Base-by-base conservation (phyloP, 2,329 filamentous ascomycete genomes). In the Metarhizium rileyi region DNA sequence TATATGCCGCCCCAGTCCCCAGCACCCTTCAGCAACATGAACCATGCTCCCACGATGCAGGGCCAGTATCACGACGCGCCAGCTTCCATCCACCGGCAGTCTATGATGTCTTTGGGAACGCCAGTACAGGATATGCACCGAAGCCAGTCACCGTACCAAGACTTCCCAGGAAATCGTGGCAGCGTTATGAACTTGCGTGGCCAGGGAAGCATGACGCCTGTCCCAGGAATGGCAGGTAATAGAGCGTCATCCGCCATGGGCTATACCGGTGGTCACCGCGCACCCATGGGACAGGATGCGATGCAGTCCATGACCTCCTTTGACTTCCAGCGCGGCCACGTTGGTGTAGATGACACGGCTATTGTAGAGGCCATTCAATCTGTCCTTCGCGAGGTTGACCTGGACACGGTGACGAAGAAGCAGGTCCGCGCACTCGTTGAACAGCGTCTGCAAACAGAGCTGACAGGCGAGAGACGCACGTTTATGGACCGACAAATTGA, bases 381-480 rank as follows among this genome's bases (percentile, higher is more conserved):
- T 46, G 93, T 93, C 59, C 74, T 98, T 54, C 71, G 76, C 16
- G 91, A 96, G 61, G 90, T 96, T 1, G 91, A 98, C 66, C 75
- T 98, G 40, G 93, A 98, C 65, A 91, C 80, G n/a, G 88, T 97
- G 44, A 98, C 93, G 6, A 98, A 97, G 82, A 98, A 98, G 73
- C 91, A 97, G 71, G 85, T 93, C 50, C 79, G 87, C 46, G 90
- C 87, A 3, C 77, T 97, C 42, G 90, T 95, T 12, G 93, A 98
- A 71, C 90, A 96, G 72, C 81, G 90, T 60, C 70, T 98, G 54
- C 91, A 96, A 71, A 91, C 87, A 4, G 90, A 95, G 65, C 76
- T 97, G 51, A 76, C 80, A 0, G 90, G 90, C 22, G 90, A 96
- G 68, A 84, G 89, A 66, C 83, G 86, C 64, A 83, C 83, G 16